Evolutionary conservation across 2,329 filamentous ascomycete species (phyloP).

Genomic region (Ustulina deusta): DNA sequence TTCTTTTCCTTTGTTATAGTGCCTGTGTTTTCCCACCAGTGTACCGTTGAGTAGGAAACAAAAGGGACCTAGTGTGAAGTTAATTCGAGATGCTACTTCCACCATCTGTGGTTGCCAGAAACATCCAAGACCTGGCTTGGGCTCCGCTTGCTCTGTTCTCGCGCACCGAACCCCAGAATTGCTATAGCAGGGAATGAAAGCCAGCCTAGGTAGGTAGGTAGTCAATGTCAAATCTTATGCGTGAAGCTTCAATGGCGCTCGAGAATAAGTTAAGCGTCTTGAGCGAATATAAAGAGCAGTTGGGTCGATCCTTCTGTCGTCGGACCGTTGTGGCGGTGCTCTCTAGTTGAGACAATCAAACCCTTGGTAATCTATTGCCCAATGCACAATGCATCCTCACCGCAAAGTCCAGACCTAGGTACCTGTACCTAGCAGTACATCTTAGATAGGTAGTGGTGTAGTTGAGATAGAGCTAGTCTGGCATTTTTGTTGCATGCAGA

Average conservation of each 20-base stretch:
- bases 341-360: neutral
- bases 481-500: neutral
- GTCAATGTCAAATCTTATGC: too few species aligned
- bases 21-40: too few species aligned
- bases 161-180: neutral
- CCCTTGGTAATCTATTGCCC: neutral
- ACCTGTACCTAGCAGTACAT: too few species aligned
- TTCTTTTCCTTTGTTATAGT: too few species aligned
- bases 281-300: too few species aligned
- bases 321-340: too few species aligned
- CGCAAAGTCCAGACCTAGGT: neutral
- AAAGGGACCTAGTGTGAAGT: too few species aligned
- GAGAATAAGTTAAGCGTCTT: too few species aligned
- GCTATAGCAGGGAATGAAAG: neutral
- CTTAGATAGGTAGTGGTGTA: neutral
- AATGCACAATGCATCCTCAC: neutral
- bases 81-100: neutral
- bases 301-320: too few species aligned
- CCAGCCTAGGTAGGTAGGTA: neutral
- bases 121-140: slow-evolving; percentile 24
- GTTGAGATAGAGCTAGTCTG: neutral
- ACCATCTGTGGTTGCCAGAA: slow-evolving; percentile 24
- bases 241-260: too few species aligned
- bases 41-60: neutral
- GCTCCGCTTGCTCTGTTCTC: slow-evolving; percentile 7